Conservation (phyloP, 805 yeast genomes). For the Tetrapisispora phaffii region DNA sequence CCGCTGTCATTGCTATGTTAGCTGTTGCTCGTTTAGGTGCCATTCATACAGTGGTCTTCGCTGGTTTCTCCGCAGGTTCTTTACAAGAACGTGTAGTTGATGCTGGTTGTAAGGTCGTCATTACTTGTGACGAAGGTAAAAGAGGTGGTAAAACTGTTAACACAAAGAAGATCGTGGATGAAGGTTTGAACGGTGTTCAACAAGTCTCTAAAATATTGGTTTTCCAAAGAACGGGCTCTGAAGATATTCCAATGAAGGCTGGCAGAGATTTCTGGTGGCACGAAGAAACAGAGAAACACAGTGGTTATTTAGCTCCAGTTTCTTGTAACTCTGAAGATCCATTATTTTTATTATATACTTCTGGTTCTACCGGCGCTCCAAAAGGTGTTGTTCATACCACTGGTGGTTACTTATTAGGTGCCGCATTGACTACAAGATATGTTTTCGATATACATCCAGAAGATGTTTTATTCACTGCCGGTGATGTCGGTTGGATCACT, state of each 20-base stretch:
- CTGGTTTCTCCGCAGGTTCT: conserved; percentile 92
- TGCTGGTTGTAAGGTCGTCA: conserved; percentile 75
- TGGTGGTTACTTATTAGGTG: conserved; percentile 90
- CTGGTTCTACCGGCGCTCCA: conserved; percentile 97
- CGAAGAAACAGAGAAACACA: conserved; percentile 71
- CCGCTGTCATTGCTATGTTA: conserved; percentile 86
- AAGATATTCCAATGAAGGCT: conserved; percentile 57
- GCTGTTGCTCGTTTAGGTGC: conserved; percentile 95
- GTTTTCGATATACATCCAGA: conserved; percentile 86
- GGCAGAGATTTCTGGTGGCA: conserved; percentile 96
- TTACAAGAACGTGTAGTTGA: conserved; percentile 83
- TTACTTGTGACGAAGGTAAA: conserved; percentile 90
- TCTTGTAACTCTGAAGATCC: conserved; percentile 92
- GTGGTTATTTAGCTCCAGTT: conserved; percentile 78
- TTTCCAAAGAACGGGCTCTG: conserved; percentile 75
- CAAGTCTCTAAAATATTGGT: conserved; percentile 76
- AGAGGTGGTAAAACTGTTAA: conserved; percentile 92
- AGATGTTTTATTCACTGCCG: conserved; percentile 89
- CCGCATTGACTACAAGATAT: conserved; percentile 82
- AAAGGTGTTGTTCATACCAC: conserved; percentile 95
- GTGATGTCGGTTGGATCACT: conserved; percentile 98
- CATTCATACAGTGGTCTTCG: conserved; percentile 89
- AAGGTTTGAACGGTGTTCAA: conserved; percentile 69
- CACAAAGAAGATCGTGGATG: conserved; percentile 91
- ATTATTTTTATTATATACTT: conserved; percentile 86